Base-by-base conservation (phyloP, 1,284 basidiomycete genomes). In the Austroboletus novae-zelandiae region DNA sequence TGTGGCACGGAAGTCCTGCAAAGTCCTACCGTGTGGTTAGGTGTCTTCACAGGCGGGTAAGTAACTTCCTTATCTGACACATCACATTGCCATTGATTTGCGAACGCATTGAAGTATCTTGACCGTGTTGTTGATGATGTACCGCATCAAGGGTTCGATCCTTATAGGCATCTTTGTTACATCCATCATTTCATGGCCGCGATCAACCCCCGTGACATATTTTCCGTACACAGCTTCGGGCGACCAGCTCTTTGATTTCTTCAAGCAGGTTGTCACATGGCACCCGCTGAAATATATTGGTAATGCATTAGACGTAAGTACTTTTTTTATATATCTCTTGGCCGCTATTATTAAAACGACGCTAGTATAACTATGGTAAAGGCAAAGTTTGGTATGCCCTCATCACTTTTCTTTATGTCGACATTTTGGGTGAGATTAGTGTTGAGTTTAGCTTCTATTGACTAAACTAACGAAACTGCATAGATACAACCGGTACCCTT, bases 131-230 rank as follows among this genome's bases (percentile, higher is more conserved):
- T 70, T 95, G 59, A 86, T 94, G 79, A 75, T 94, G 57, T 95
- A 92, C 72, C 87, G 90, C 50, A 78, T 95, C 62, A 87, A 87
- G 60, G 92, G 91, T 48, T 87, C 90, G 7, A 85, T 93, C 61
- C 80, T 93, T 35, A 83, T 91, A 47, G 88, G 88, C 50, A 94
- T 95, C 61, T 77, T 93, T 70, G 73, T 94, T 52, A 90, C 89
- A n/a, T 84, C 90, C 11, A 82, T 94, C 67, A 83, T 93, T 60
- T 91, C 89, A 0, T 95, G 92, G 92, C 91, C 91, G 0, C 83
- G 93, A 18, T 74, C 81, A 3, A 91, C 90, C 0, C 37, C 81
- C 3, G 86, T 95, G 58, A 94, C 93, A 20, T 83, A 80, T 61
- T 95, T 95, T 76, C 91, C 92, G 3, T 77, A 93, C 66, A 88